Percentiles rank a stretch among this genome's conserved stretches.
These are phyloP conservation scores for Aspergillus kassunensis DNA, from an alignment of 495 filamentous ascomycete species.

Conservation along the genomic window DNA sequence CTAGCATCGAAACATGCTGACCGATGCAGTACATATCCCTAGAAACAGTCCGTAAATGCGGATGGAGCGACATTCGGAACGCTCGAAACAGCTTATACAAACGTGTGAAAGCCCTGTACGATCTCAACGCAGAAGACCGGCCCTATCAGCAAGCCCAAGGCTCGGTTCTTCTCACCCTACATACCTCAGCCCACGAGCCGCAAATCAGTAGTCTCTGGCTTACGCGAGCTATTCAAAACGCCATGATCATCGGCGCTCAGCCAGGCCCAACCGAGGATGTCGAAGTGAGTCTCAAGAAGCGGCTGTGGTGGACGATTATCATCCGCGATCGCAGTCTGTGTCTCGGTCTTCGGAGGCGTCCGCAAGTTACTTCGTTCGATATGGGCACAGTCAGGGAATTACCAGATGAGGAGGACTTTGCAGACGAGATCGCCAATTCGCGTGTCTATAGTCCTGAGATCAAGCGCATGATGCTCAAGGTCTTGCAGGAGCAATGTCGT, in stretches of 20 bases:
- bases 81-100: constrained; percentile 42
- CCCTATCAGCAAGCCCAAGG: constrained; percentile 38
- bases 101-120: constrained; percentile 38
- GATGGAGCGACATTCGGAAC: constrained; percentile 38
- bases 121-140: constrained; percentile 27
- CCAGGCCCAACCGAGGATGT: constrained; percentile 17
- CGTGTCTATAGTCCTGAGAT: constrained; percentile 39
- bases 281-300: constrained; percentile 30
- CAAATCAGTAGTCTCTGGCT: constrained; percentile 47
- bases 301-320: constrained; percentile 49
- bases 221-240: constrained; percentile 42
- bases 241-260: constrained; percentile 39
- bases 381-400: constrained; percentile 33
- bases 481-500: constrained; percentile 43
- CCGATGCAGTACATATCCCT: constrained; percentile 35
- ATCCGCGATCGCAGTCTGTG: constrained; percentile 48
- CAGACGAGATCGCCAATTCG: constrained; percentile 39
- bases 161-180: constrained; percentile 41
- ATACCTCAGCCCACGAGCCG: constrained; percentile 31
- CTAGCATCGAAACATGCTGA: neutral
- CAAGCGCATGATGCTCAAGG: constrained; percentile 37
- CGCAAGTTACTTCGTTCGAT: constrained; percentile 42
- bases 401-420: constrained; percentile 37
- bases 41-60: constrained; percentile 36
- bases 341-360: constrained; percentile 43